Evolutionary conservation across 176 grass and related monocot genomes (phyloP).

Genomic region (Sorghum bicolor): DNA sequence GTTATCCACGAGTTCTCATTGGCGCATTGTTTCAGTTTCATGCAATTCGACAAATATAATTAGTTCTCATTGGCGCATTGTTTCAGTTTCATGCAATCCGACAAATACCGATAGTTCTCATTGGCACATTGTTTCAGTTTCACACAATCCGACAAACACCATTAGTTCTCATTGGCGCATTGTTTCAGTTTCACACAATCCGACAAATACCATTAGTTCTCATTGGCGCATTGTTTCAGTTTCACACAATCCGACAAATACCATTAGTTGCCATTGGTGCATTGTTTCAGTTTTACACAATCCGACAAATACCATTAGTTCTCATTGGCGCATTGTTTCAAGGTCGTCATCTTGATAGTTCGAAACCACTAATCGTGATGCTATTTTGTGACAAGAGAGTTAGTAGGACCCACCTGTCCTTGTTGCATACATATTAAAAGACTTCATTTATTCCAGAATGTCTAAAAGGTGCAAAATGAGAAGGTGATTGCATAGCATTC

Average conservation of each 20-base stretch:
- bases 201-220: not conserved
- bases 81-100: too few species aligned
- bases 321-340: not conserved
- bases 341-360: not conserved
- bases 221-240: not conserved
- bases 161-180: too few species aligned
- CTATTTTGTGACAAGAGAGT: not conserved
- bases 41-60: too few species aligned
- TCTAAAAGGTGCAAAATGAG: constrained; percentile 1
- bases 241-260: not conserved
- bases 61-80: too few species aligned
- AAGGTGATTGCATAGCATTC: not conserved
- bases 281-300: not conserved
- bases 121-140: too few species aligned
- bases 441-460: not conserved
- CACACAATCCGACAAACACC: too few species aligned
- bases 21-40: too few species aligned
- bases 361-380: not conserved
- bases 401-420: not conserved
- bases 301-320: not conserved
- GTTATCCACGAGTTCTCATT: too few species aligned
- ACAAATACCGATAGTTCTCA: too few species aligned
- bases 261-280: too few species aligned
- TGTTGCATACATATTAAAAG: not conserved
- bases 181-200: too few species aligned